These are phyloP conservation scores for Oxalis stricta DNA, from an alignment of 441 rosid species.

Conservation along the genomic window DNA sequence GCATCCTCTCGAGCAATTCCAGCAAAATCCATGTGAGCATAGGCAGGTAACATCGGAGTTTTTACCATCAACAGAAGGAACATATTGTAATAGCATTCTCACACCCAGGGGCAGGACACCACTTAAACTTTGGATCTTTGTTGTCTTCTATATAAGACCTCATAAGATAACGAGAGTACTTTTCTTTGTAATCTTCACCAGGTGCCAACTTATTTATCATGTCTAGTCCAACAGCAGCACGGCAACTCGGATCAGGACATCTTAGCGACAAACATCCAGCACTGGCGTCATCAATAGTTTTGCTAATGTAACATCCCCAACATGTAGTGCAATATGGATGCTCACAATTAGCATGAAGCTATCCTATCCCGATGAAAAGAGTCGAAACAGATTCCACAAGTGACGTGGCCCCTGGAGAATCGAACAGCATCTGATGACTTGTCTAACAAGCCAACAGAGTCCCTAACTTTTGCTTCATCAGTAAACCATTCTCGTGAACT, in stretches of 20 bases:
- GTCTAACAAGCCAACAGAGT: constrained; percentile 8
- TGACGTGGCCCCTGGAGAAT: background rate
- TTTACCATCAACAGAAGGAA: constrained; percentile 22
- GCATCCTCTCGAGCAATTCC: constrained; percentile 64
- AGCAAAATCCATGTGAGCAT: constrained; percentile 51
- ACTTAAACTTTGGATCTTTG: constrained; percentile 33
- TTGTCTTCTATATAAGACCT: constrained; percentile 49
- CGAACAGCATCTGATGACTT: background rate
- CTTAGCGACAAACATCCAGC: constrained; percentile 42
- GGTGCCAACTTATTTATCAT: constrained; percentile 29
- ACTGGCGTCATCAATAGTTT: constrained; percentile 51
- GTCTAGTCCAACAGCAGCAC: constrained; percentile 36
- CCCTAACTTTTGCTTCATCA: constrained; percentile 4
- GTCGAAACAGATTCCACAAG: constrained; percentile 39
- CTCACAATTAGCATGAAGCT: constrained; percentile 24
- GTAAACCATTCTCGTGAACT: constrained; percentile 6
- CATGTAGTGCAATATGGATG: constrained; percentile 27
- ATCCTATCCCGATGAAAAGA: constrained; percentile 7
- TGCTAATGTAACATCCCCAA: constrained; percentile 33
- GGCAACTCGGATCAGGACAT: constrained; percentile 59
- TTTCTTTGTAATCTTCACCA: constrained; percentile 29
- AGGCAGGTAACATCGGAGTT: constrained; percentile 41
- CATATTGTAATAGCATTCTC: constrained; percentile 34
- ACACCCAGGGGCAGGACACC: constrained; percentile 64
- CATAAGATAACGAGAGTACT: constrained; percentile 30